Evolutionary conservation across 805 yeast genomes (phyloP).

Genomic region (Wickerhamomyces xylosicus): DNA sequence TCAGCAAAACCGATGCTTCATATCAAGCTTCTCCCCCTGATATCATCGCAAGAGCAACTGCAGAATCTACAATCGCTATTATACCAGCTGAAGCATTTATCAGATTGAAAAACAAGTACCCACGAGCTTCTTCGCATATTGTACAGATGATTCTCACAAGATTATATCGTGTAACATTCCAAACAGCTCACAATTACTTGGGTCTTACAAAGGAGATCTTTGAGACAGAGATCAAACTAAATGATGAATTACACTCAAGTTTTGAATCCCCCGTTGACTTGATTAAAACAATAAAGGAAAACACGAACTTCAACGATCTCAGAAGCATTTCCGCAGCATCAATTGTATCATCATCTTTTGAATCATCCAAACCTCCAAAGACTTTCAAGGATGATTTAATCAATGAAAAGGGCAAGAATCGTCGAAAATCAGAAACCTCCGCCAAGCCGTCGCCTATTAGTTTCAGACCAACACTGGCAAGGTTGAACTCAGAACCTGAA

Average conservation of each 20-base stretch:
- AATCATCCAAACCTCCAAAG: no score
- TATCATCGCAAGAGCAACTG: constrained; percentile 66
- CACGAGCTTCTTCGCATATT: constrained; percentile 86
- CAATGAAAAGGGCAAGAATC: not conserved
- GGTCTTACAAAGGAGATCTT: constrained; percentile 78
- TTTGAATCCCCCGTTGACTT: constrained; percentile 39
- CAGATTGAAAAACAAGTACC: constrained; percentile 61
- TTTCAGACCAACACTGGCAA: constrained; percentile 8
- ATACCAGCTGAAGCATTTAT: constrained; percentile 81
- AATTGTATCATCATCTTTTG: no score
- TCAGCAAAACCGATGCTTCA: not conserved
- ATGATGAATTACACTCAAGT: constrained; percentile 27
- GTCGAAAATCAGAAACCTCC: not conserved
- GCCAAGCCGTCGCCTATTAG: constrained; percentile 1
- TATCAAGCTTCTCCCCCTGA: constrained; percentile 6
- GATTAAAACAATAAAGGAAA: constrained; percentile 6
- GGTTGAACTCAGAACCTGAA: no score
- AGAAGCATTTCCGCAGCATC: not conserved
- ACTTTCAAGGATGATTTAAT: no score
- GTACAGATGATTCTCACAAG: constrained; percentile 87
- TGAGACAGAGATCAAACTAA: constrained; percentile 62
- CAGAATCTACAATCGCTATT: constrained; percentile 78
- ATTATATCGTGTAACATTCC: constrained; percentile 82
- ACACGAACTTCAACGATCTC: not conserved
- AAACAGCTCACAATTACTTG: constrained; percentile 78